phyloP scores from a whole-genome alignment of 164 flowering plant species.

The grape (Vitis vinifera) region ASM3070453v1 NC_081821.1:5606001-5606500 shows the following conservation, averaged over 20 bases:
- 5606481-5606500: not conserved
- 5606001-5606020: no score
- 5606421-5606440: conserved; percentile 64
- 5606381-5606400: conserved; percentile 73
- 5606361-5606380: conserved; percentile 84
- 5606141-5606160: no score
- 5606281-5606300: conserved; percentile 59
- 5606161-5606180: no score
- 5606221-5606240: not conserved
- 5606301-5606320: conserved; percentile 86
- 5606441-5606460: conserved; percentile 33
- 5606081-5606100: no score
- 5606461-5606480: no score
- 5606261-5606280: conserved; percentile 2
- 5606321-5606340: conserved; percentile 71
- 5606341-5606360: conserved; percentile 83
- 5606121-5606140: no score
- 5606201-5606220: no score
- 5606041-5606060: no score
- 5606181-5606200: no score
- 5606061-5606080: no score
- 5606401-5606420: conserved; percentile 66
- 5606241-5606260: not conserved
- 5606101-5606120: no score
- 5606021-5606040: no score